These are phyloP conservation scores for Cystofilobasidium capitatum DNA, from an alignment of 768 basidiomycete genomes.

Conservation along the genomic window DNA sequence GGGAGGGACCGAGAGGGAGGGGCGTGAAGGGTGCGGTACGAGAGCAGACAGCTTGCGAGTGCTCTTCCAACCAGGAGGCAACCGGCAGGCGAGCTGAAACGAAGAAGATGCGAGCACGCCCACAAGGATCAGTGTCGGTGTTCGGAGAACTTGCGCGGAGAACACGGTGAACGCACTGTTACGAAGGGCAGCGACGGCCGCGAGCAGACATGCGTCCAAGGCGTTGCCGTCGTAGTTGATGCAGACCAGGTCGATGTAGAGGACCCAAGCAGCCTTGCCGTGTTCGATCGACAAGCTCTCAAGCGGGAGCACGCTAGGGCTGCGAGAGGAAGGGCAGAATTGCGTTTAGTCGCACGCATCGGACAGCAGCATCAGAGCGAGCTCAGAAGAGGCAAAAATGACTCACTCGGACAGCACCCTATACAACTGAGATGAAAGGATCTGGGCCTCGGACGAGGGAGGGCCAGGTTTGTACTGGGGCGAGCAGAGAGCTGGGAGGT, in stretches of 20 bases:
- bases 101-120: background rate
- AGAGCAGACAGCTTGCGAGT: conserved; percentile 53
- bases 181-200: conserved; percentile 73
- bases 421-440: conserved; percentile 71
- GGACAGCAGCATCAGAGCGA: background rate
- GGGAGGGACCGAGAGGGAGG: conserved; percentile 3
- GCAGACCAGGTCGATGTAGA: conserved; percentile 91
- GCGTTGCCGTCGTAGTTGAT: conserved; percentile 97
- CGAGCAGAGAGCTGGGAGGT: conserved; percentile 85
- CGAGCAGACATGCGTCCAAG: conserved; percentile 79
- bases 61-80: conserved; percentile 61
- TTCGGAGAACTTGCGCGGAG: background rate
- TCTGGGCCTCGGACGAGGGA: conserved; percentile 86
- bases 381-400: background rate
- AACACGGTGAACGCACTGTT: conserved; percentile 65
- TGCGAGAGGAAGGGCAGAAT: conserved; percentile 34
- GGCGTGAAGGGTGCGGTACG: background rate
- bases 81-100: conserved; percentile 57
- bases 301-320: conserved; percentile 58
- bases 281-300: conserved; percentile 67
- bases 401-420: conserved; percentile 65
- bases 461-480: conserved; percentile 92
- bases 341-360: background rate
- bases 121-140: background rate
- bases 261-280: conserved; percentile 74